Base-by-base conservation (phyloP, 78 protist genomes). In the Bodo saltans region DNA sequence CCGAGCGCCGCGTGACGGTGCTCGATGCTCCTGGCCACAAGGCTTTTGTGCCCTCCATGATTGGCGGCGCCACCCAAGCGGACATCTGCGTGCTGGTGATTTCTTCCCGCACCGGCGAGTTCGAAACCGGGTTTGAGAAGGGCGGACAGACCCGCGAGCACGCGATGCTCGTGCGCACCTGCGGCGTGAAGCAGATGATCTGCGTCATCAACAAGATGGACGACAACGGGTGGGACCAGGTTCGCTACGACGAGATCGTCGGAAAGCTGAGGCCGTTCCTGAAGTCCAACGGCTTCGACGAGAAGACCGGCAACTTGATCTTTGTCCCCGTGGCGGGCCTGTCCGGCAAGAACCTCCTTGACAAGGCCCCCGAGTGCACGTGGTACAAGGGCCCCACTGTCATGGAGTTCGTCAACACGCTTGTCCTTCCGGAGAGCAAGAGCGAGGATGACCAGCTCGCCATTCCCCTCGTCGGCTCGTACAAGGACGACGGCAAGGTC, bases 61-160 rank as follows among this genome's bases (percentile, higher is more conserved):
- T 98, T 41, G 84, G 93, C 37, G 99, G 99, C 38, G 98, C 98
- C 0, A 87, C 98, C 17, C 99, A 97, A 88, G 99, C 99, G 0
- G 99, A 98, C 60, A 84, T 96, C 3, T 99, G 92, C 47, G 89
- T 98, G 40, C 85, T 98, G 37, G 98, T 97, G 34, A 89, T 98
- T 72, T 93, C 97, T 28, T 96, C 99, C 0, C 86, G 97, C 35
- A 88, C 88, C 79, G 98, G 98, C 33, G 99, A 98, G 79, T 97
- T 95, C 83, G 98, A 97, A 86, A 85, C 99, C 29, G 99, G 99
- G 30, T 97, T 98, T 32, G 96, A 97, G 37, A n/a, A 85, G 1
- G 98, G 96, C 39, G 99, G 99, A 27, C 98, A 97, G 87, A 97
- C 98, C 60, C 89, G 95, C 37, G 99, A 97, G 88, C 99, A 97